Evolutionary conservation across 805 yeast species (phyloP), one percentile per base, ranked within the genome.

Genomic region (Clavispora vitiphila): DNA sequence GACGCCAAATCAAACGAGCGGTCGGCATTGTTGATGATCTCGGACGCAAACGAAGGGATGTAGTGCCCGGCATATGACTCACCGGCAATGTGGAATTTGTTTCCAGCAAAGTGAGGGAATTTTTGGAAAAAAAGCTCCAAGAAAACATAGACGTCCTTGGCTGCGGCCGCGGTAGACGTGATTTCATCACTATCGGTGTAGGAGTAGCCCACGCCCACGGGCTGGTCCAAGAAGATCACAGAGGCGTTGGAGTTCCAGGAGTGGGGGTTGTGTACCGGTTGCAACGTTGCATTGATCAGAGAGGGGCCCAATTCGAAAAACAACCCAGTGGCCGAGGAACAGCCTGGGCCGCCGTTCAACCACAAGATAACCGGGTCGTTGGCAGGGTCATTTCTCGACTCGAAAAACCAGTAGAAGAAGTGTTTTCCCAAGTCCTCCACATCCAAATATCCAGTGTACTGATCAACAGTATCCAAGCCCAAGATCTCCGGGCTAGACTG

Each of bases 41-140:
- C 60, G 11, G 46, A 24, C 6, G 57, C 60, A 40, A 56, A 47
- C n/a, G 47, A 39, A 5, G 60, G 60, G 39, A 56, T 50, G 44
- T 55, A 56, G 46, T 56, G 60, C 22, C 60, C 60, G 26, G 58
- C 60, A 38, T 56, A 56, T 6, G 57, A 53, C 41, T 56, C 60
- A 14, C 60, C 70, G 37, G 68, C 67, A 53, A 64, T 61, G 43
- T 64, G 70, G 63, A 64, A 63, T 18, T 51, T 42, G 44, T 48
- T 46, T 39, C 51, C 55, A 39, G 57, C 47, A n/a, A 49, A 55
- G 18, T 55, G 47, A 9, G 70, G 67, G 61, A 64, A 64, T 45
- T 64, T 60, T 37, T 61, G 57, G 49, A 54, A 64, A 55, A 64
- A 64, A 40, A 64, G 62, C 53, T 64, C 68, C 48, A 64, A 58